phyloP scores from a whole-genome alignment of 1,139 yeast species.

The Kodamaea alishanica region DNA sequence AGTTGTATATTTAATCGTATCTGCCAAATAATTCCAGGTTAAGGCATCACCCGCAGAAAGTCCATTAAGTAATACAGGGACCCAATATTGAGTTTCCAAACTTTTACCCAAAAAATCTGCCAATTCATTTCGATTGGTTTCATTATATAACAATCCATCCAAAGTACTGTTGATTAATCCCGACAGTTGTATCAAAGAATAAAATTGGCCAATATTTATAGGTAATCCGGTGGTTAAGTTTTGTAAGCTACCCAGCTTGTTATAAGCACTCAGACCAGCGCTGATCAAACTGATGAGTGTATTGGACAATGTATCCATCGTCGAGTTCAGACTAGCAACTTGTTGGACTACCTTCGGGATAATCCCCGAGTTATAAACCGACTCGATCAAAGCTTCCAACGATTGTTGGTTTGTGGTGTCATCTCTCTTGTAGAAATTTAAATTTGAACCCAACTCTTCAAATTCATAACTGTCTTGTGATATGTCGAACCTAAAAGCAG shows the following conservation, averaged over 20 bases:
- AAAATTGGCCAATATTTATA: slow-evolving; percentile 21
- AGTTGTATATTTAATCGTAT: slow-evolving; percentile 24
- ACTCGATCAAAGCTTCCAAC: slow-evolving; percentile 12
- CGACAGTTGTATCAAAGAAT: slow-evolving; percentile 18
- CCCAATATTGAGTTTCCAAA: slow-evolving; percentile 26
- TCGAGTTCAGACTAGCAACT: slow-evolving; percentile 23
- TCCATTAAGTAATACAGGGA: slow-evolving; percentile 28
- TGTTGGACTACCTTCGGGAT: slow-evolving; percentile 27
- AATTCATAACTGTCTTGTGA: no score
- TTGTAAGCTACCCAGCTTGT: slow-evolving; percentile 4
- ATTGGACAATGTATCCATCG: slow-evolving; percentile 24
- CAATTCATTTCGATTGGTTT: slow-evolving; percentile 25
- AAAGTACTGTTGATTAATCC: slow-evolving; percentile 28
- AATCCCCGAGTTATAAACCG: slow-evolving; percentile 29
- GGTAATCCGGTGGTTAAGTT: slow-evolving; percentile 2
- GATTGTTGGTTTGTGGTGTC: slow-evolving; percentile 18
- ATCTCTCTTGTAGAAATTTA: neutral
- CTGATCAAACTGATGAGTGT: slow-evolving; percentile 12
- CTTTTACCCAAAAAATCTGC: slow-evolving; percentile 24
- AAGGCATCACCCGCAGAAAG: slow-evolving; percentile 31
- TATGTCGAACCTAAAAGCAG: no score
- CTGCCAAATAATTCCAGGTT: slow-evolving; percentile 28
- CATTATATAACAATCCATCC: slow-evolving; percentile 26
- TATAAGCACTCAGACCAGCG: slow-evolving; percentile 6
- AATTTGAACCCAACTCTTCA: neutral